Conservation (phyloP, 1,139 yeast species). For the Blastobotrys proliferans region DNA sequence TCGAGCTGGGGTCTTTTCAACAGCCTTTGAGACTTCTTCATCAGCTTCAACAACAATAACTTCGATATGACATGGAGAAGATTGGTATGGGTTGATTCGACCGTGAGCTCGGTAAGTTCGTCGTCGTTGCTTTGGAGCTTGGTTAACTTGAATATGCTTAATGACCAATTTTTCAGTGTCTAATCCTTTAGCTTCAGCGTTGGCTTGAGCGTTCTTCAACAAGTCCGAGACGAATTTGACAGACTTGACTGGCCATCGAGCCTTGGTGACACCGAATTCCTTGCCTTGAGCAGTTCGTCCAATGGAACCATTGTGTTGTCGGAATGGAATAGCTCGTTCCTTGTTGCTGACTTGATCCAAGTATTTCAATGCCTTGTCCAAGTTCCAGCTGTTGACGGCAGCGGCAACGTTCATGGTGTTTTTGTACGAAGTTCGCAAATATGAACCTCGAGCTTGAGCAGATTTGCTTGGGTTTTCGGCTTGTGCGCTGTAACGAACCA, state of each 20-base stretch:
- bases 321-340: constrained; percentile 99
- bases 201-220: constrained; percentile 96
- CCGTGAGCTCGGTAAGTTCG: constrained; percentile 99
- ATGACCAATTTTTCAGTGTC: constrained; percentile 90
- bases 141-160: constrained; percentile 99
- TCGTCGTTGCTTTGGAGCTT: constrained; percentile 99
- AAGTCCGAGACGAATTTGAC: constrained; percentile 93
- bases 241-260: constrained; percentile 99
- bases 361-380: constrained; percentile 93
- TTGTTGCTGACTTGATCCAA: constrained; percentile 95
- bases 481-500: constrained; percentile 97
- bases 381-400: constrained; percentile 97
- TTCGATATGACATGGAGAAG: constrained; percentile 99
- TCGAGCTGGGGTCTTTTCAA: constrained; percentile 73
- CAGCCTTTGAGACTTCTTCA: constrained; percentile 91
- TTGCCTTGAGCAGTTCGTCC: constrained; percentile 99
- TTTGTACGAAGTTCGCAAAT: constrained; percentile 99
- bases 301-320: constrained; percentile 93
- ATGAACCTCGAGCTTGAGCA: constrained; percentile 99
- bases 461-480: constrained; percentile 99
- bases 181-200: constrained; percentile 99
- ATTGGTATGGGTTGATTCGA: constrained; percentile 98
- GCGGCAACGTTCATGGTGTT: constrained; percentile 99
- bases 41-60: constrained; percentile 92
- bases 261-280: constrained; percentile 99